Base-by-base conservation (phyloP, 352 stramenopile species). In the Bremia lactucae region DNA sequence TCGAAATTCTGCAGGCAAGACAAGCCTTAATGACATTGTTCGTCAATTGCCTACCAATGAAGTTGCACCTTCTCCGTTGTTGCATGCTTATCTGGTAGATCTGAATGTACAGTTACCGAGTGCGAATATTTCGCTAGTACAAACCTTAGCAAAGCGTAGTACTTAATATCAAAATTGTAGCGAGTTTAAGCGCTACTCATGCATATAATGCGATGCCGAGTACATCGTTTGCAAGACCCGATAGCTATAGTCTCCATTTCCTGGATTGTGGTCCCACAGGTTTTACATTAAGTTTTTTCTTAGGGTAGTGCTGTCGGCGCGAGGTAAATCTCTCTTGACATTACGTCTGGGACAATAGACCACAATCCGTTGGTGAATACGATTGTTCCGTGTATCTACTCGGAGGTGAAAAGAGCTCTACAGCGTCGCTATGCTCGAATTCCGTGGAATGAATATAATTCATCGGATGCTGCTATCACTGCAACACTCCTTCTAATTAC, bases 361-460 rank as follows among this genome's bases (percentile, higher is more conserved):
- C 48, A 33, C 39, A 55, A 71, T 46, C 29, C 68, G n/a, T 36
- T 90, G 2, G 49, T 88, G 14, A 46, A 62, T 40, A 68, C 69
- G 6, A 65, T 89, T 29, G 36, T 91, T 15, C 49, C 59, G 8
- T 74, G 65, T 28, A 76, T 91, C 38, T 72, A 50, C 0, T 59
- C 52, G 0, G 77, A 91, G 56, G 70, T 94, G 3, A 70, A 64
- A 36, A 65, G 56, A 23, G 72, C 77, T 18, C 86, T 76, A 9
- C 62, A 81, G 42, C 79, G 81, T 13, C 66, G 81, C 35, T 95
- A 92, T 42, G 69, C 81, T 15, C 67, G 74, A 13, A 74, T 95
- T 21, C 77, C 79, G 13, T 95, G 83, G 83, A 81, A n/a, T n/a
- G n/a, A n/a, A n/a, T n/a, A n/a, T n/a, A n/a, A 94, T 44, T 61